Percentiles rank a stretch among this genome's conserved stretches.
These are phyloP conservation scores for Aspergillus heteromorphus DNA, from an alignment of 495 filamentous ascomycete species.

Conservation along the genomic window DNA sequence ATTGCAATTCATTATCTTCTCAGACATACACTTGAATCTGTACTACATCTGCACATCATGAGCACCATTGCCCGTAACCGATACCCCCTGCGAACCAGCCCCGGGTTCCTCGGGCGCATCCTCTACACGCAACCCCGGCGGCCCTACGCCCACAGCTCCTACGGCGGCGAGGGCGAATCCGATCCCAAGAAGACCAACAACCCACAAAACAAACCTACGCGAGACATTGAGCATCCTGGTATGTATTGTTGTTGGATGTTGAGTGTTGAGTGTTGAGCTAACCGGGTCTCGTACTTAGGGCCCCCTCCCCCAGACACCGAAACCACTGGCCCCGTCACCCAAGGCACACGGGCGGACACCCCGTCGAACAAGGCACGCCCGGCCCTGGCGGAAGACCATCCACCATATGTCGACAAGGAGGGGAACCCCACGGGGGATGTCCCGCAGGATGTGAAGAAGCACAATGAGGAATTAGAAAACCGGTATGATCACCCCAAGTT, in stretches of 20 bases:
- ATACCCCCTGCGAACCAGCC: neutral
- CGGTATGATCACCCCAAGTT: conserved; percentile 27
- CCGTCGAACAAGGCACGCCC: conserved; percentile 37
- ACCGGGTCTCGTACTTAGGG: neutral
- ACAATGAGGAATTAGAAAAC: conserved; percentile 33
- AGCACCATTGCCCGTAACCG: neutral
- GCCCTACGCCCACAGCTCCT: conserved; percentile 18
- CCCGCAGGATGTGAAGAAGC: conserved; percentile 35
- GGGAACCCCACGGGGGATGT: conserved; percentile 25
- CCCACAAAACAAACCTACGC: conserved; percentile 10
- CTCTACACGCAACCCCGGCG: neutral
- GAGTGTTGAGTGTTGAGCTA: neutral
- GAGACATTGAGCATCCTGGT: conserved; percentile 28
- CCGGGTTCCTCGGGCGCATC: neutral
- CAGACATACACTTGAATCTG: too few relatives aligned
- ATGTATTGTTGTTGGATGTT: neutral
- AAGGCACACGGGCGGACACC: neutral
- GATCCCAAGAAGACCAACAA: conserved; percentile 5
- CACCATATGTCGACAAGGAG: conserved; percentile 26
- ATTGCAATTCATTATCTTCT: neutral
- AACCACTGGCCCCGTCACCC: neutral
- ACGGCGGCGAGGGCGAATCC: conserved; percentile 17
- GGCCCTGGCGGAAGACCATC: conserved; percentile 28
- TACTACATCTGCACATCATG: neutral
- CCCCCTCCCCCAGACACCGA: neutral